Evolutionary conservation across 306 rosid genomes (phyloP).

Genomic region (Rosa persica): DNA sequence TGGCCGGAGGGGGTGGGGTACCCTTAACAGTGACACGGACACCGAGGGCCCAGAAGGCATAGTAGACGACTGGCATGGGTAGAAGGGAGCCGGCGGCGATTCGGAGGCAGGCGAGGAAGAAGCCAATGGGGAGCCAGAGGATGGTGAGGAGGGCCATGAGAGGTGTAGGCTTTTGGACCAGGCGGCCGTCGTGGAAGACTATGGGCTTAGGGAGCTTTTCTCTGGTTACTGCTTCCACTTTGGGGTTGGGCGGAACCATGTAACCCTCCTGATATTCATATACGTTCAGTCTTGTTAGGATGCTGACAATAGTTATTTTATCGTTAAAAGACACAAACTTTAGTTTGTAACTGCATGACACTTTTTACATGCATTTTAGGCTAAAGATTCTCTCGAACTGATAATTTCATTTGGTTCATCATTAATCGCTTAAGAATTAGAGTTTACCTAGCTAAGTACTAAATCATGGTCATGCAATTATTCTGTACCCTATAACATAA

Average conservation of each 20-base stretch:
- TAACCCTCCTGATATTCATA: slow-evolving; percentile 54
- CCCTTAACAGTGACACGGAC: slow-evolving; percentile 68
- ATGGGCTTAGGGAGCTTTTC: slow-evolving; percentile 79
- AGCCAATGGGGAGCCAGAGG: slow-evolving; percentile 76
- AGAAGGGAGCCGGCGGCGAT: slow-evolving; percentile 75
- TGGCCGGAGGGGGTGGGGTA: slow-evolving; percentile 53
- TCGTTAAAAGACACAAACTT: too few species aligned
- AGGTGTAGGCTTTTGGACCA: slow-evolving; percentile 71
- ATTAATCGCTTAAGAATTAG: too few species aligned
- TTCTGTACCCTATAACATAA: too few species aligned
- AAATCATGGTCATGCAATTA: too few species aligned
- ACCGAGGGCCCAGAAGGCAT: slow-evolving; percentile 71
- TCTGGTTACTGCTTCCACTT: slow-evolving; percentile 40
- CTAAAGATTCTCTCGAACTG: too few species aligned
- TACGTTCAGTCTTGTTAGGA: background rate
- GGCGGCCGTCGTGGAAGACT: slow-evolving; percentile 83
- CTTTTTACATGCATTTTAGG: too few species aligned
- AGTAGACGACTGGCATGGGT: slow-evolving; percentile 68
- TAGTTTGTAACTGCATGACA: too few species aligned
- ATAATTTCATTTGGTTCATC: too few species aligned
- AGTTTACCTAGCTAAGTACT: too few species aligned
- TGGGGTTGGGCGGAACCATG: slow-evolving; percentile 48
- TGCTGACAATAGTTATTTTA: background rate
- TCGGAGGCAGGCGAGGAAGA: slow-evolving; percentile 62
- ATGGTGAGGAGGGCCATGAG: slow-evolving; percentile 50